phyloP scores from a whole-genome alignment of 2,329 filamentous ascomycete genomes.

The Didymella exigua region DNA sequence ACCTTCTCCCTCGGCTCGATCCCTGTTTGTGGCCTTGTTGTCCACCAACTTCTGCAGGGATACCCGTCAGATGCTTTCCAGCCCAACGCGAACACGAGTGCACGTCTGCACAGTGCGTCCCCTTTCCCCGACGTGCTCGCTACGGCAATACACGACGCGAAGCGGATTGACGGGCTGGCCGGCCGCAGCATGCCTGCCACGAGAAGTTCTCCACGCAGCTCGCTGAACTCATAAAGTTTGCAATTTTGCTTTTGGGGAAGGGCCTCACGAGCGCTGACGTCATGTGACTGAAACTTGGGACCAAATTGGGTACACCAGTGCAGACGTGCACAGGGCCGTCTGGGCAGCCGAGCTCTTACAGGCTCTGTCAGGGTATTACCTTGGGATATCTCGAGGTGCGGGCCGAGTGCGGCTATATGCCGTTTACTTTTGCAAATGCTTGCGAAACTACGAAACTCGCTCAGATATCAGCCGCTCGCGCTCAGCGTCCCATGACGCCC shows the following conservation, averaged over 20 bases:
- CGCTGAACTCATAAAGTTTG: neutral
- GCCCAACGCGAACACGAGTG: neutral
- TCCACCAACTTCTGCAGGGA: constrained; percentile 2
- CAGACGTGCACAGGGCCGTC: neutral
- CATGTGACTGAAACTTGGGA: neutral
- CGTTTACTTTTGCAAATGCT: neutral
- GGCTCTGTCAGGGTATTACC: neutral
- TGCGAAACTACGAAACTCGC: constrained; percentile 6
- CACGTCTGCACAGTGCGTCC: neutral
- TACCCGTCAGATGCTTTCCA: neutral
- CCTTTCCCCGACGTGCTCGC: neutral
- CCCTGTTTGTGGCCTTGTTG: neutral
- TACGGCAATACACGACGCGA: neutral
- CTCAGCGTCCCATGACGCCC: constrained; percentile 23
- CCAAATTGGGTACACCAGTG: neutral
- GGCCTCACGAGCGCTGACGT: neutral
- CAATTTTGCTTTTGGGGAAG: neutral
- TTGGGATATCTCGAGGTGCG: neutral
- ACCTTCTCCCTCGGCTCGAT: neutral
- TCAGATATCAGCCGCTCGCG: constrained; percentile 31
- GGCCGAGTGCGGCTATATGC: neutral
- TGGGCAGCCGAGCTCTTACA: neutral
- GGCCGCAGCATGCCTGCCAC: constrained; percentile 3
- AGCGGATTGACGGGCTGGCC: neutral
- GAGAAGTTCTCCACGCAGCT: constrained; percentile 2